Percentiles rank a stretch among this genome's conserved stretches.
Conservation (phyloP, 345 rosid genomes). For the Lepidium aucheri region DNA sequence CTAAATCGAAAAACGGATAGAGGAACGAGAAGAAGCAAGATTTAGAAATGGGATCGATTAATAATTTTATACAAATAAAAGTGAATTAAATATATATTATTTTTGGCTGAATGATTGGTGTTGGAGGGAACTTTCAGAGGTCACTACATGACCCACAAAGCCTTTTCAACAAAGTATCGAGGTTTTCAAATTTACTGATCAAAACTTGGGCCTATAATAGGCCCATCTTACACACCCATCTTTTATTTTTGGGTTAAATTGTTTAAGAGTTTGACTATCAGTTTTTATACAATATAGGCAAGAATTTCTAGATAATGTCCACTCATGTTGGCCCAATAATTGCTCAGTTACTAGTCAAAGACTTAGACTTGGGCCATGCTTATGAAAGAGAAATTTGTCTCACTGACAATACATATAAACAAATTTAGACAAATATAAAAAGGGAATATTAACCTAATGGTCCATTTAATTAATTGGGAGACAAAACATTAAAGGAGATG, state of each 20-base stretch:
- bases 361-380: too few species aligned
- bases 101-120: constrained; percentile 18
- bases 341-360: too few species aligned
- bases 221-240: neutral
- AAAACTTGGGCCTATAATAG: neutral
- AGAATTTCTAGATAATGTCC: too few species aligned
- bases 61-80: neutral
- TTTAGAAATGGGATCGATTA: constrained; percentile 8
- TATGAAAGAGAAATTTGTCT: too few species aligned
- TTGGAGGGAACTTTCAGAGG: constrained; percentile 16
- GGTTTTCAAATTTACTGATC: neutral
- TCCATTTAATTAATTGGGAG: too few species aligned
- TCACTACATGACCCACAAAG: neutral
- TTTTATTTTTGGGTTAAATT: neutral
- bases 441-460: too few species aligned
- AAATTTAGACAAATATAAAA: too few species aligned
- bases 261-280: too few species aligned
- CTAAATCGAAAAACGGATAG: constrained; percentile 24
- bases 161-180: neutral
- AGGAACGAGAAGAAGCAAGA: constrained; percentile 3
- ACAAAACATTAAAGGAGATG: too few species aligned
- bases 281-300: too few species aligned
- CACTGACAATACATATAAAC: too few species aligned
- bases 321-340: too few species aligned
- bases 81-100: neutral